A percentile compares a stretch with the other conserved stretches of the same genome.
These are phyloP conservation scores for Serendipita sp. DNA, from an alignment of 768 basidiomycete species.

Conservation along the genomic window DNA sequence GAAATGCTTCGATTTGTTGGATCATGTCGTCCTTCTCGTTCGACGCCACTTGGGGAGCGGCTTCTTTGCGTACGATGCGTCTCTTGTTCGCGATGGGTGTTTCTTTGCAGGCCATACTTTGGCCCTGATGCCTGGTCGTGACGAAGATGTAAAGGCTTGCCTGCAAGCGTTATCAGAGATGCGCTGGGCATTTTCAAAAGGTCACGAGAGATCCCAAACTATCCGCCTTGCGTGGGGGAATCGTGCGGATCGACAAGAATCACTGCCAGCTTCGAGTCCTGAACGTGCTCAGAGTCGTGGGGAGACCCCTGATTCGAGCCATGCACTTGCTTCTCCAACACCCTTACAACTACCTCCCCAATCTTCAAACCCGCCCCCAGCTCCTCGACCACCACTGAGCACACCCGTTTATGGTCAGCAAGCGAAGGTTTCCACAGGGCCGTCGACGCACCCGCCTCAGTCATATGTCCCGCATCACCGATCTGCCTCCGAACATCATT, in stretches of 20 bases:
- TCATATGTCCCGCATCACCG: too few relatives aligned
- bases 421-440: too few relatives aligned
- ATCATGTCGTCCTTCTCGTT: slow-evolving; percentile 31
- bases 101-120: slow-evolving; percentile 73
- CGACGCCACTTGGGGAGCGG: slow-evolving; percentile 34
- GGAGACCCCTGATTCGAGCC: too few relatives aligned
- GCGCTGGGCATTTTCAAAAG: slow-evolving; percentile 38
- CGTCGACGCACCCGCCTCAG: too few relatives aligned
- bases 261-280: not conserved
- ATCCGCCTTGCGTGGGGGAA: not conserved
- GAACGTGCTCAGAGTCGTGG: not conserved
- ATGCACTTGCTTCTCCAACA: too few relatives aligned
- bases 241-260: not conserved
- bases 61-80: slow-evolving; percentile 75
- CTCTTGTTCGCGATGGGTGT: slow-evolving; percentile 74
- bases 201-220: not conserved
- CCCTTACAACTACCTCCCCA: too few relatives aligned
- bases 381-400: too few relatives aligned
- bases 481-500: too few relatives aligned
- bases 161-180: slow-evolving; percentile 63
- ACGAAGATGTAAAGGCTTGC: slow-evolving; percentile 41
- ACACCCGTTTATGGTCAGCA: too few relatives aligned
- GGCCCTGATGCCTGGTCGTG: slow-evolving; percentile 34
- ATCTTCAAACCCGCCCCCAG: too few relatives aligned
- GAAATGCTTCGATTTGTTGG: slow-evolving; percentile 30